Percentiles rank a stretch among this genome's conserved stretches.
These are phyloP conservation scores for Penicillium polonicum DNA, from an alignment of 2,329 filamentous ascomycete genomes.

Conservation along the genomic window DNA sequence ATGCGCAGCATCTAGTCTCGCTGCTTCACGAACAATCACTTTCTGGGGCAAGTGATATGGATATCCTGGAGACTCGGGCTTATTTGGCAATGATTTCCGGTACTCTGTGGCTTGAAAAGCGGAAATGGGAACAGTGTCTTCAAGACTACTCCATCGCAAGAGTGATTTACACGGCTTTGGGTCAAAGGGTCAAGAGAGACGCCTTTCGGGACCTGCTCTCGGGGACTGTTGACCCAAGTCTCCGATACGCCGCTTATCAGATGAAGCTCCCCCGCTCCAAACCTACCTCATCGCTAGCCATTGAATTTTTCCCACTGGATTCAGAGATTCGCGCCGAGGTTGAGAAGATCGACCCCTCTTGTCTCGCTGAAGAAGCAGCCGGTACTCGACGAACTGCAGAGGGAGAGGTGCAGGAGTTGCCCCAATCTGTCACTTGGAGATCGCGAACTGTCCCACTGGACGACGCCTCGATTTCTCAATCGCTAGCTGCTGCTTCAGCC, in stretches of 20 bases:
- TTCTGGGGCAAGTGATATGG: conserved; percentile 66
- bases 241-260: conserved; percentile 93
- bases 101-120: conserved; percentile 80
- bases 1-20: conserved; percentile 66
- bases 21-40: conserved; percentile 62
- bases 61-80: conserved; percentile 80
- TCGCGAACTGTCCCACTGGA: conserved; percentile 82
- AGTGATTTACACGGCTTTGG: conserved; percentile 78
- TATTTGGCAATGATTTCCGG: conserved; percentile 77
- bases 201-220: conserved; percentile 82
- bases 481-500: conserved; percentile 67
- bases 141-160: conserved; percentile 72
- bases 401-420: conserved; percentile 52
- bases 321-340: conserved; percentile 63
- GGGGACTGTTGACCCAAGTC: conserved; percentile 85
- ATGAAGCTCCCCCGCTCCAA: conserved; percentile 82
- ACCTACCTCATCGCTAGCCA: conserved; percentile 74
- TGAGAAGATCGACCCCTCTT: conserved; percentile 66
- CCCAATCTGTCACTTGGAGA: conserved; percentile 81
- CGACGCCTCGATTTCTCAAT: conserved; percentile 85
- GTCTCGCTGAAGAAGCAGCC: conserved; percentile 61
- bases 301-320: conserved; percentile 70
- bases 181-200: conserved; percentile 65
- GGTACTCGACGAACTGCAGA: conserved; percentile 48
- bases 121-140: conserved; percentile 78